phyloP scores from a whole-genome alignment of 2,329 filamentous ascomycete genomes.

The Didymella pinodella region DNA sequence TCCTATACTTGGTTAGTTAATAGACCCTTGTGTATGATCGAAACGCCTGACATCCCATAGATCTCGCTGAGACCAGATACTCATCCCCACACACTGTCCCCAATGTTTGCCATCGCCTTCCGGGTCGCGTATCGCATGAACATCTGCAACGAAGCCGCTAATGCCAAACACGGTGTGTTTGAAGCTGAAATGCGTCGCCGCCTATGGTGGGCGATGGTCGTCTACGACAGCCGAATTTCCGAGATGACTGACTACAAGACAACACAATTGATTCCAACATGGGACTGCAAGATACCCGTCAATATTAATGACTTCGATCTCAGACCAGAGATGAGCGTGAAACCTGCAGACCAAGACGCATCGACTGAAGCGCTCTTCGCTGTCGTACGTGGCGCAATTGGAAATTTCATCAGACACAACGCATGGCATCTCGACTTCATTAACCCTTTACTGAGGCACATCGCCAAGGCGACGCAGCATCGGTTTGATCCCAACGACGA shows the following conservation, averaged over 20 bases:
- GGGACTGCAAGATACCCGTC: conserved; percentile 60
- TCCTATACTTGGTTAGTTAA: conserved; percentile 61
- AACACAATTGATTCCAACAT: conserved; percentile 54
- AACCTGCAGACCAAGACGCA: conserved; percentile 51
- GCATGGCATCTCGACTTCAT: conserved; percentile 58
- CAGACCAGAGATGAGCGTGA: conserved; percentile 51
- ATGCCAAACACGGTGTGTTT: conserved; percentile 61
- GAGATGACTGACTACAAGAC: conserved; percentile 62
- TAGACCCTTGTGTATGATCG: neutral
- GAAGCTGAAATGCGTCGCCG: conserved; percentile 68
- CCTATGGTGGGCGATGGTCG: conserved; percentile 68
- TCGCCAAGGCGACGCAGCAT: conserved; percentile 41
- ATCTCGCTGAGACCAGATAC: conserved; percentile 61
- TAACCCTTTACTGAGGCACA: conserved; percentile 53
- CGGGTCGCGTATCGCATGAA: conserved; percentile 68
- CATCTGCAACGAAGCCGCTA: conserved; percentile 64
- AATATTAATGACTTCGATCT: conserved; percentile 62
- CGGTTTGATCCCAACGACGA: conserved; percentile 24
- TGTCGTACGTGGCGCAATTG: conserved; percentile 59
- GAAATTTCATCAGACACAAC: conserved; percentile 52
- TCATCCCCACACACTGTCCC: conserved; percentile 60
- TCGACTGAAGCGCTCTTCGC: conserved; percentile 64
- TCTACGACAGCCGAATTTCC: conserved; percentile 64
- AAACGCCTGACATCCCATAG: conserved; percentile 46
- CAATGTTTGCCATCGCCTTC: conserved; percentile 64